Percentiles rank a stretch among this genome's conserved stretches.
These are phyloP conservation scores for Pythium coloratum DNA, from an alignment of 352 stramenopile species.

Conservation along the genomic window DNA sequence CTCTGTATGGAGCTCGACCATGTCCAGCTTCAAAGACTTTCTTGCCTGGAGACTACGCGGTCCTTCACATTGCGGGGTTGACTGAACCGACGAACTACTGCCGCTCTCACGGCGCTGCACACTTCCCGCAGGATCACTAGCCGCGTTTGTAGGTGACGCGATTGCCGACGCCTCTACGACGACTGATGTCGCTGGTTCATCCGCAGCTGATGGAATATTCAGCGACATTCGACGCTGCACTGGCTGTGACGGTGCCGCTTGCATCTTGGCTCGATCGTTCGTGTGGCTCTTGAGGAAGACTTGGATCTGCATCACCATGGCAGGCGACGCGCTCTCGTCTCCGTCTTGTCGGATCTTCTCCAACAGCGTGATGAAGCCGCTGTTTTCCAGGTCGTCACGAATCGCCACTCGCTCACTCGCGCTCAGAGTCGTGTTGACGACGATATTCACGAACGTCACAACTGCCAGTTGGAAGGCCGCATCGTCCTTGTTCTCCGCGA, in stretches of 20 bases:
- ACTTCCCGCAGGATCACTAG: not conserved
- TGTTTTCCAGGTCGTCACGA: constrained; percentile 41
- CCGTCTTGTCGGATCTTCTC: constrained; percentile 26
- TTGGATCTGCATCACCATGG: constrained; percentile 28
- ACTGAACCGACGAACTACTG: not conserved
- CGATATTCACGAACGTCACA: constrained; percentile 48
- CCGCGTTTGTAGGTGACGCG: not conserved
- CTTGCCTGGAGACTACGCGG: constrained; percentile 20
- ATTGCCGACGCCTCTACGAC: not conserved
- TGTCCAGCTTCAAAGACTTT: constrained; percentile 26
- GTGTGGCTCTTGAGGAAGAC: constrained; percentile 24
- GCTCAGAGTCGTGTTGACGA: constrained; percentile 39
- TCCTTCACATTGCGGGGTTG: constrained; percentile 15
- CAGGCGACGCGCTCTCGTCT: constrained; percentile 5
- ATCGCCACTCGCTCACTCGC: constrained; percentile 33
- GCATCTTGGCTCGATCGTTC: constrained; percentile 13
- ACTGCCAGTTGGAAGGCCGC: constrained; percentile 29
- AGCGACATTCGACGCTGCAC: constrained; percentile 19
- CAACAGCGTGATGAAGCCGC: constrained; percentile 35
- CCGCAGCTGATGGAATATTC: constrained; percentile 7
- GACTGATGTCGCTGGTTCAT: not conserved
- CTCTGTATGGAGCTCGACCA: constrained; percentile 20
- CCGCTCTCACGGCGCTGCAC: not conserved
- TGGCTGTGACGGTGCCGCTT: not conserved
- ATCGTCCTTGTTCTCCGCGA: constrained; percentile 33